Evolutionary conservation across 2,329 filamentous ascomycete species (phyloP).

Genomic region (Diaporthe citri): DNA sequence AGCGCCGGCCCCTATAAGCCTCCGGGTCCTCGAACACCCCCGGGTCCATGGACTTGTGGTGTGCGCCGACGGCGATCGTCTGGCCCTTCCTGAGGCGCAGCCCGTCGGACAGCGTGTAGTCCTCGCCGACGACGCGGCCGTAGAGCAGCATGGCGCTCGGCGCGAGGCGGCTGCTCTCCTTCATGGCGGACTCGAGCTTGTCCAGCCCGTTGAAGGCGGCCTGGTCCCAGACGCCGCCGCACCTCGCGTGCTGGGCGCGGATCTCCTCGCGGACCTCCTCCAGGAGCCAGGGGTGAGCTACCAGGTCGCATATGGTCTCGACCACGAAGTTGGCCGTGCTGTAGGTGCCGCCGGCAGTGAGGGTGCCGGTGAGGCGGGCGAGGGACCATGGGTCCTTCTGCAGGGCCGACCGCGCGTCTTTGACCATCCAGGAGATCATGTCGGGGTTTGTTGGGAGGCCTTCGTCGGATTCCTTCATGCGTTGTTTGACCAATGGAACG

Average conservation of each 20-base stretch:
- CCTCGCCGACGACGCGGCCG: neutral
- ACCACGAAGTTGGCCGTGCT: conserved; percentile 5
- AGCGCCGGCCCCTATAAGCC: neutral
- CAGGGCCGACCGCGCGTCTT: neutral
- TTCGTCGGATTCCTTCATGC: neutral
- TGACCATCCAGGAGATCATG: neutral
- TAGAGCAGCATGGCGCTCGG: neutral
- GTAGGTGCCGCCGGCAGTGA: neutral
- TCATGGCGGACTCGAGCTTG: conserved; percentile 8
- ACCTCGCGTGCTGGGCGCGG: neutral
- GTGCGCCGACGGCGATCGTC: neutral
- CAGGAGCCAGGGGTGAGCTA: neutral
- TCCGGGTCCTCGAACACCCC: neutral
- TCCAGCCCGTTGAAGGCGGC: neutral
- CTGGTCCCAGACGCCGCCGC: neutral
- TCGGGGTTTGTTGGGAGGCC: neutral
- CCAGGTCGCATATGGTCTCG: neutral
- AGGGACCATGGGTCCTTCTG: neutral
- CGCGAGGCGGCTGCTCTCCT: neutral
- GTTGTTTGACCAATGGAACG: neutral
- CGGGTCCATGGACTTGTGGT: neutral
- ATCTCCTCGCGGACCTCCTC: neutral
- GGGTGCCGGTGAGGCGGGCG: neutral
- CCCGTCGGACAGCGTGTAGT: neutral
- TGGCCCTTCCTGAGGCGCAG: neutral